Evolutionary conservation across 2,329 filamentous ascomycete genomes (phyloP), one percentile per base, ranked within the genome.

Genomic region (Hymenoscyphus albidus): DNA sequence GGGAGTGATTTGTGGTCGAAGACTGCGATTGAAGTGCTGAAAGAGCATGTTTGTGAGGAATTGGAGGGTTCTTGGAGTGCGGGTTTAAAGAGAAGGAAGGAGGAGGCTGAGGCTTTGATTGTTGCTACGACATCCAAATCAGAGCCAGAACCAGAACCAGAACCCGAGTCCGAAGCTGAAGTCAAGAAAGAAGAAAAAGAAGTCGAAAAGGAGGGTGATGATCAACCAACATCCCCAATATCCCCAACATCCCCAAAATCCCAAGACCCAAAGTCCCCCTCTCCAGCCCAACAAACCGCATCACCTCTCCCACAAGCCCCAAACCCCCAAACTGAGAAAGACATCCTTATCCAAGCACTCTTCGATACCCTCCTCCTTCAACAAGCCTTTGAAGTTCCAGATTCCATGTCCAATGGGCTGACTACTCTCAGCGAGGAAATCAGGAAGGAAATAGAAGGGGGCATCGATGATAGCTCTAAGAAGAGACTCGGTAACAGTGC

Each of bases 1-100:
- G 93, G 93, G 0, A 80, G 85, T 57, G 94, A 97, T 74, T 76
- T 97, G 2, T 98, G 93, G 93, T 93, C 88, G 62, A 82, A 85
- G 2, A 80, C 81, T 1, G 90, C 91, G 0, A 84, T 93, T 1
- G 71, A 71, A 0, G 79, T 80, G 0, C 72, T 96, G 68, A 95
- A 92, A 77, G 74, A 72, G n/a, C 75, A 80, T 57, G 73, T 92
- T 5, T 75, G 79, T 5, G 76, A 77, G 54, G 77, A 82, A 59
- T 74, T 94, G 1, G 73, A 9, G 75, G 77, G 56, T 75, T 79
- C 62, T 69, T 87, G 63, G 72, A 75, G 9, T 22, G 66, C 68
- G 1, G 67, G 38, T 44, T 51, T 71, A 32, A 61, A 69, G 12
- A 58, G 57, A 63, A 64, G 67, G 62, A 64, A 62, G 13, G 73